A percentile compares a stretch with the other conserved stretches of the same genome.
Conservation (phyloP, 441 rosid genomes). For the Gossypium schwendimanii region DNA sequence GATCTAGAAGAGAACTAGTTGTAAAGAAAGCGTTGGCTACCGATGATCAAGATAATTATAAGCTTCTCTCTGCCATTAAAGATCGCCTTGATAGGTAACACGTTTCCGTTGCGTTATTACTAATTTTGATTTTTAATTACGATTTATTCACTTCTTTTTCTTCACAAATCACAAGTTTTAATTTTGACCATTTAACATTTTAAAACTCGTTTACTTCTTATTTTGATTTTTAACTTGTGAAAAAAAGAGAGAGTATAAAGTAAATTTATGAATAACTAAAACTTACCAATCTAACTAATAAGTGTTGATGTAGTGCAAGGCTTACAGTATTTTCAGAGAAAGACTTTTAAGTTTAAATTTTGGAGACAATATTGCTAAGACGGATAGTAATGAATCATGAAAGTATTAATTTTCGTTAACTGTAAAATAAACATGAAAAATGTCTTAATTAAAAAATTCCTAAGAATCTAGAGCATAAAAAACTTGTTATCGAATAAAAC, state of each 20-base stretch:
- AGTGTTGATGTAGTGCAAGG: too few species aligned
- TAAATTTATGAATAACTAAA: background rate
- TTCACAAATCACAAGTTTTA: background rate
- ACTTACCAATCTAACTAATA: background rate
- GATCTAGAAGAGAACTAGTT: slow-evolving; percentile 52
- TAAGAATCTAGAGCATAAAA: too few species aligned
- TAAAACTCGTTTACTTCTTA: background rate
- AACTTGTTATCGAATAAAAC: too few species aligned
- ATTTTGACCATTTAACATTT: background rate
- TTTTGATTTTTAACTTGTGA: background rate
- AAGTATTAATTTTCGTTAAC: too few species aligned
- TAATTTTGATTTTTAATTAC: background rate
- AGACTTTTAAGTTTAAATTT: too few species aligned
- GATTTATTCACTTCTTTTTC: background rate
- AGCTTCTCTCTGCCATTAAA: slow-evolving; percentile 61
- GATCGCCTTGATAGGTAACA: slow-evolving; percentile 68
- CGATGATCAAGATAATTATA: slow-evolving; percentile 66
- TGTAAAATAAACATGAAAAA: too few species aligned
- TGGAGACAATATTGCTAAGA: too few species aligned
- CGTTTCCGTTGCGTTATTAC: background rate
- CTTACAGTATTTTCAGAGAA: too few species aligned
- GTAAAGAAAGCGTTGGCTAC: slow-evolving; percentile 80
- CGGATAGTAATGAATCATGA: too few species aligned
- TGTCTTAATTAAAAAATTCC: too few species aligned
- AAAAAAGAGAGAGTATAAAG: background rate